Evolutionary conservation across 2,329 filamentous ascomycete genomes (phyloP).

Genomic region (Alternaria triticimaculans): DNA sequence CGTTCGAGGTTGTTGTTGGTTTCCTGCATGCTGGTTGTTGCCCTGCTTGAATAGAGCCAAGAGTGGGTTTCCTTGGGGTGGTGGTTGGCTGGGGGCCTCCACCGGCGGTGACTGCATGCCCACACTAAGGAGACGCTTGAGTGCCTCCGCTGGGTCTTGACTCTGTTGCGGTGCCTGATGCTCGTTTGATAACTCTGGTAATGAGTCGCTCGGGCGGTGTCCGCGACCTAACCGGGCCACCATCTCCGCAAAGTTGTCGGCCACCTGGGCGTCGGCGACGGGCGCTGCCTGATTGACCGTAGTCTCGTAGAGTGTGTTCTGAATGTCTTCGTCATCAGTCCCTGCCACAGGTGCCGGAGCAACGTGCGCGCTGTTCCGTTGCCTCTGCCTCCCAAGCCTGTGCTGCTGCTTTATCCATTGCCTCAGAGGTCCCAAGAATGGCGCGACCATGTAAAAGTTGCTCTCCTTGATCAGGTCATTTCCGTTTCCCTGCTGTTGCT

Average conservation of each 20-base stretch:
- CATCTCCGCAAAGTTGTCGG: conserved; percentile 39
- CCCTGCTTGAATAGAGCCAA: conserved; percentile 60
- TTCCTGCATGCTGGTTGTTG: conserved; percentile 22
- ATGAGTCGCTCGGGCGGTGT: conserved; percentile 34
- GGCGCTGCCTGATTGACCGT: conserved; percentile 31
- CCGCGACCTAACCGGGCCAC: conserved; percentile 38
- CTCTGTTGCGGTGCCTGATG: conserved; percentile 24
- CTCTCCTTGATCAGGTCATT: conserved; percentile 70
- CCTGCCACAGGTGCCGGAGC: conserved; percentile 26
- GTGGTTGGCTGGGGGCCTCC: conserved; percentile 36
- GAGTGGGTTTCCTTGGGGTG: conserved; percentile 54
- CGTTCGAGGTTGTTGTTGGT: conserved; percentile 47
- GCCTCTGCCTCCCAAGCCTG: conserved; percentile 68
- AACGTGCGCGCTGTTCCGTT: conserved; percentile 28
- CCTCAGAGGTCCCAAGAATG: conserved; percentile 83
- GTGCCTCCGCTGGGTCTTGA: conserved; percentile 57
- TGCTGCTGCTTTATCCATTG: conserved; percentile 90
- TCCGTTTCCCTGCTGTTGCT: conserved; percentile 59
- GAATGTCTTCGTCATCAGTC: conserved; percentile 42
- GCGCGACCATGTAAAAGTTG: conserved; percentile 98
- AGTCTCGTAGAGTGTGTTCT: conserved; percentile 34
- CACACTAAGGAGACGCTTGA: conserved; percentile 60
- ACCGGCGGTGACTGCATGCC: conserved; percentile 46
- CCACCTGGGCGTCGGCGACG: conserved; percentile 13
- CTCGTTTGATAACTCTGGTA: conserved; percentile 41